Conservation (phyloP, 345 rosid genomes). For the Brassica rapa region DNA sequence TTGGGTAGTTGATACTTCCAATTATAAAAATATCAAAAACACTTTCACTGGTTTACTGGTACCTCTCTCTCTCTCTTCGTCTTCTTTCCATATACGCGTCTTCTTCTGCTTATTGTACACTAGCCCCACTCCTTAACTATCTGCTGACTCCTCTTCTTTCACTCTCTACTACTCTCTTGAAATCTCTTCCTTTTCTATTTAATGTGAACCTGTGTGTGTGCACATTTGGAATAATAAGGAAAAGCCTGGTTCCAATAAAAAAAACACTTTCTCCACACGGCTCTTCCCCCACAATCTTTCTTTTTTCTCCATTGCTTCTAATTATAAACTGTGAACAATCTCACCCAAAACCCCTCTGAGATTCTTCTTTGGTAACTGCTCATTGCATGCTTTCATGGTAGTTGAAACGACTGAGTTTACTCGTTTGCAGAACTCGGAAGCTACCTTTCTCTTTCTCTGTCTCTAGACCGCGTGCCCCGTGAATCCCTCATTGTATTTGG, state of each 20-base stretch:
- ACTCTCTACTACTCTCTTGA: neutral
- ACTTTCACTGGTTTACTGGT: neutral
- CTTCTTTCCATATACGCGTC: conserved; percentile 34
- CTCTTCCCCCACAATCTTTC: neutral
- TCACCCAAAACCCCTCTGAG: neutral
- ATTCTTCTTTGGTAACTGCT: neutral
- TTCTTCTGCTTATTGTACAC: conserved; percentile 27
- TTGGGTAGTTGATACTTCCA: neutral
- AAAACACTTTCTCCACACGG: conserved; percentile 13
- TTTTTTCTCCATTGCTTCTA: neutral
- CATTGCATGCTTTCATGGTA: conserved; percentile 31
- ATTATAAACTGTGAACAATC: neutral
- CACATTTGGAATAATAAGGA: neutral
- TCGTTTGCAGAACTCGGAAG: neutral
- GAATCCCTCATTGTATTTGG: conserved; percentile 9
- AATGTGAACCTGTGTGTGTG: neutral
- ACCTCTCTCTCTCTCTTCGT: neutral
- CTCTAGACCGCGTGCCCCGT: neutral
- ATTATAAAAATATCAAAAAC: neutral
- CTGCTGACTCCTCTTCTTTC: conserved; percentile 31
- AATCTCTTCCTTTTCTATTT: conserved; percentile 13
- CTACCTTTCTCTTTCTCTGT: neutral
- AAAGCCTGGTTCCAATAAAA: neutral
- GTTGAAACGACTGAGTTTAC: conserved; percentile 22
- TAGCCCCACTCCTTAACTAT: conserved; percentile 8